A percentile compares a stretch with the other conserved stretches of the same genome.
Evolutionary conservation across 192 early-diverging fungal genomes (phyloP).

Genomic region (Coemansia sp.): DNA sequence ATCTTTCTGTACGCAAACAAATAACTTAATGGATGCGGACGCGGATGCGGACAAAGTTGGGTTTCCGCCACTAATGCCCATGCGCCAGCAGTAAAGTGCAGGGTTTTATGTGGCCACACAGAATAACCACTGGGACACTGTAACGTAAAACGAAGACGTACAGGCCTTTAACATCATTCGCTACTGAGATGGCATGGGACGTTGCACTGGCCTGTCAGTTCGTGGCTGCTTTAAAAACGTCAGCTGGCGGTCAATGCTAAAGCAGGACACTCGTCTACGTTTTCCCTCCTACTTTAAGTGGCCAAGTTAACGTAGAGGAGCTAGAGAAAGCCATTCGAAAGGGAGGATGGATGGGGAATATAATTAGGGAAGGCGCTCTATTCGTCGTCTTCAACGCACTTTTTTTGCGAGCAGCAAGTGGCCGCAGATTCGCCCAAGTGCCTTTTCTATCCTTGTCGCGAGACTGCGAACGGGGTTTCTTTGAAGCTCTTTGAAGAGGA

Average conservation of each 20-base stretch:
- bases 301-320: no score
- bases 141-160: not conserved
- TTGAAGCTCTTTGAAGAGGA: no score
- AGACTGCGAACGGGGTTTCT: no score
- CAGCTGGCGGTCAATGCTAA: not conserved
- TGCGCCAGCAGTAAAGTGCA: not conserved
- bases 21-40: not conserved
- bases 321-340: no score
- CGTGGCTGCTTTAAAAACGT: not conserved
- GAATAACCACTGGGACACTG: not conserved
- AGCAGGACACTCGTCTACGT: no score
- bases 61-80: not conserved
- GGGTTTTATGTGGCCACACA: not conserved
- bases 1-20: not conserved
- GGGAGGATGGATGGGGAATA: no score
- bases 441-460: no score
- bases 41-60: not conserved
- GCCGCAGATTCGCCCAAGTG: no score
- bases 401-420: no score
- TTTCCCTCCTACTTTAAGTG: no score
- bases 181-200: not conserved
- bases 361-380: no score
- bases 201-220: not conserved
- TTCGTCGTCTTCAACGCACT: no score
- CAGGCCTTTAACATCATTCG: not conserved